These are phyloP conservation scores for Inga laurina DNA, from an alignment of 306 rosid species.

Conservation along the genomic window DNA sequence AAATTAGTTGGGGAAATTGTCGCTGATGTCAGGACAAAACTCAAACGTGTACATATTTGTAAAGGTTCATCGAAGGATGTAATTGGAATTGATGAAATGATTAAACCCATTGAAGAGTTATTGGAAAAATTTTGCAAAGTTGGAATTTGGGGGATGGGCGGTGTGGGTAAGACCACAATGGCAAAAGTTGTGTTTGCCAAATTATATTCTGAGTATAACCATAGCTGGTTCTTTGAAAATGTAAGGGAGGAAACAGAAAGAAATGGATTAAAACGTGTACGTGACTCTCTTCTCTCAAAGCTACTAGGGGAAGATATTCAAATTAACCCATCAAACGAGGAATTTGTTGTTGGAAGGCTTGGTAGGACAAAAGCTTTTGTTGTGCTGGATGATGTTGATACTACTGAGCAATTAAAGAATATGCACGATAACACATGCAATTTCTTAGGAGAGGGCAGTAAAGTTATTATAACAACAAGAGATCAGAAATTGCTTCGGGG, in stretches of 20 bases:
- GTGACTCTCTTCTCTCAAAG: background rate
- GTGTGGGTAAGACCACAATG: constrained; percentile 28
- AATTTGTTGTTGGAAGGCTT: background rate
- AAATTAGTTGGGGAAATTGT: constrained; percentile 15
- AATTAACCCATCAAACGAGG: no score
- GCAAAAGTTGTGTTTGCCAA: background rate
- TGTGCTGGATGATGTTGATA: background rate
- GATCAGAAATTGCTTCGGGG: background rate
- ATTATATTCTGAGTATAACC: background rate
- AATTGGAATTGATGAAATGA: background rate
- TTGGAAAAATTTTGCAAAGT: background rate
- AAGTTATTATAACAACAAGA: constrained; percentile 10
- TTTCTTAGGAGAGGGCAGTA: background rate
- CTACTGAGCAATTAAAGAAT: background rate
- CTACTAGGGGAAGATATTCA: no score
- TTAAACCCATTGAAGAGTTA: background rate
- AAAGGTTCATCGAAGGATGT: background rate
- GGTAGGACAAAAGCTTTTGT: background rate
- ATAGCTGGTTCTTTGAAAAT: background rate
- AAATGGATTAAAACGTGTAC: background rate
- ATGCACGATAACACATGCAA: background rate
- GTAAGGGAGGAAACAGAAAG: background rate
- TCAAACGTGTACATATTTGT: background rate
- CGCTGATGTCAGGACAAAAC: constrained; percentile 9
- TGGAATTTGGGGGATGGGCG: constrained; percentile 43